Base-by-base conservation (phyloP, 148 eudicot genomes). In the Linanthus parryae region DNA sequence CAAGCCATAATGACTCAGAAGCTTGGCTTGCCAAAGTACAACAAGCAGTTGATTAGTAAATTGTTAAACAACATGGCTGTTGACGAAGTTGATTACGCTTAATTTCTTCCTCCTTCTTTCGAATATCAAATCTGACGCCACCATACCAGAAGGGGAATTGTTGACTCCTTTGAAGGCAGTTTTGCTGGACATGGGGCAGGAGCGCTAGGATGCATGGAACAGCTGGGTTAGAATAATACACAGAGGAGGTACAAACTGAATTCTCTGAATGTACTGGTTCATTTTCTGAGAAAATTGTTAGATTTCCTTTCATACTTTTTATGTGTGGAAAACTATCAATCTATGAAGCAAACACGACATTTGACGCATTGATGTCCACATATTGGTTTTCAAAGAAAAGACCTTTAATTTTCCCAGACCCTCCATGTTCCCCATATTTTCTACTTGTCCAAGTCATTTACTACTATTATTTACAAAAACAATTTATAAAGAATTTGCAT, bases 61-160 rank as follows among this genome's bases (percentile, higher is more conserved):
- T 85, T 92, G 56, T 88, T 92, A 5, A 92, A 88, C 79, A 92
- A 92, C 67, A 71, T 92, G 96, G 99, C 99, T 39, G 95, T 92
- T 17, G 99, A 92, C 72, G 88, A 92, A 84, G 99, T 92, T 28
- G 99, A 92, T 62, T 92, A 92, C 73, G 88, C 99, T 8, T n/a
- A 92, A 87, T 57, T 92, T 92, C 73, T 92, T 92, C 43, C 79
- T 96, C 45, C 45, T 80, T 41, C 99, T 92, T 52, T 82, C 96
- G 48, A 92, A 84, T 56, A 55, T 92, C 46, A 84, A 82, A 76
- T 88, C 91, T 51, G 88, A 92, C 63, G 65, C 75, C 12, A 74
- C 64, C 67, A 80, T 52, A 64, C 94, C 84, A 40, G 95, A 88
- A 59, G 53, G 65, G 48, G 68, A 92, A 42, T 62, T 92, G 52